Evolutionary conservation across 1,284 basidiomycete genomes (phyloP), one percentile per base, ranked within the genome.

Genomic region (Apiotrichum veenhuisii): DNA sequence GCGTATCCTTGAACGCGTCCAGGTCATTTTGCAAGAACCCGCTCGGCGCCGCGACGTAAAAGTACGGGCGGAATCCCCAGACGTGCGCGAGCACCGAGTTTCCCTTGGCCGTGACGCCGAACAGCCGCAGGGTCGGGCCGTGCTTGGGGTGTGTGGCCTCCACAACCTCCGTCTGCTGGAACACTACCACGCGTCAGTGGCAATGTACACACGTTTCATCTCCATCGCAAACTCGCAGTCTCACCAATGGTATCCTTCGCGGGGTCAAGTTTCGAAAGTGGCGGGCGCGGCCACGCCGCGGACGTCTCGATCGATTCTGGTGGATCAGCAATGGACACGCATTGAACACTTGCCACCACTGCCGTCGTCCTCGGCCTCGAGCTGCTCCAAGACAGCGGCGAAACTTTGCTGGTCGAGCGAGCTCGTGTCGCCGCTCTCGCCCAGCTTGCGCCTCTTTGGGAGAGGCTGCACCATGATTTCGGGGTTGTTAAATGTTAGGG

Each of bases 151-250:
- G 85, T 4, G 81, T 81, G 2, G 85, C 80, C 58, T 89, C 86
- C 63, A 94, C 89, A 12, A 97, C 82, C 62, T 97, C 94, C 57
- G 93, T 93, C 73, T 97, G 94, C 72, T 97, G 93, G 67, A 97
- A 96, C 18, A 87, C 72, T 71, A 38, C 9, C 5, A 12, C 10
- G 17, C 14, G 34, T 49, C 4, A 38, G 36, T 3, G 12, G 23
- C 25, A 17, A n/a, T 20, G 17, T 30, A n/a, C 17, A n/a, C n/a
- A n/a, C n/a, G n/a, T n/a, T n/a, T n/a, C n/a, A n/a, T n/a, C n/a
- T n/a, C n/a, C n/a, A n/a, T n/a, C n/a, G n/a, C n/a, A n/a, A n/a
- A n/a, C n/a, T n/a, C n/a, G n/a, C n/a, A n/a, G n/a, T 57, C 79
- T 63, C 50, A 84, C 83, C 72, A 49, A 95, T 85, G 2, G 82